These are phyloP conservation scores for Trichosanthes truncata DNA, from an alignment of 306 rosid genomes.

Conservation along the genomic window DNA sequence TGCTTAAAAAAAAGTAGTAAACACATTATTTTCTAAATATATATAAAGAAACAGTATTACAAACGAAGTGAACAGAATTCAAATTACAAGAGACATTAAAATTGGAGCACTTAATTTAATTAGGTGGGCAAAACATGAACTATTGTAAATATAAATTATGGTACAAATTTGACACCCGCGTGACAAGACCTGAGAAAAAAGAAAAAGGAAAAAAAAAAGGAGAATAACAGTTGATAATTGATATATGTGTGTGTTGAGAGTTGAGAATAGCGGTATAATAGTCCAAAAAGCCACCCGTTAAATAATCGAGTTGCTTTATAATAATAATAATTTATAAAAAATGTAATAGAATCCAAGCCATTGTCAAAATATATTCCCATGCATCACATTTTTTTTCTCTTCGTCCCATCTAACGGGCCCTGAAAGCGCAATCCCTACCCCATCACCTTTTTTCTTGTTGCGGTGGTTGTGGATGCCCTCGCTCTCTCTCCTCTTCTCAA, in stretches of 20 bases:
- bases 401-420: slow-evolving; percentile 3
- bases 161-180: neutral
- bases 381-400: neutral
- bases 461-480: slow-evolving; percentile 44
- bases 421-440: slow-evolving; percentile 5
- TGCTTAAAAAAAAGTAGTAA: no score
- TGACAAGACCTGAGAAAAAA: neutral
- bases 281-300: slow-evolving; percentile 3
- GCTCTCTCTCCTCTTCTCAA: neutral
- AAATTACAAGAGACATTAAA: neutral
- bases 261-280: neutral
- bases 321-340: neutral
- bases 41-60: no score
- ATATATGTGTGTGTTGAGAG: neutral
- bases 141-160: neutral
- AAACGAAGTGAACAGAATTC: no score
- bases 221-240: neutral
- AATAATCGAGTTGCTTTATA: neutral
- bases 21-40: no score
- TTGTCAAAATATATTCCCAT: slow-evolving; percentile 1
- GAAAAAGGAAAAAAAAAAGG: neutral
- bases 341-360: neutral
- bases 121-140: neutral
- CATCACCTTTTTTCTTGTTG: slow-evolving; percentile 27
- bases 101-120: neutral